These are phyloP conservation scores for Elaeagnus macrophylla DNA, from an alignment of 306 rosid species.

Conservation along the genomic window DNA sequence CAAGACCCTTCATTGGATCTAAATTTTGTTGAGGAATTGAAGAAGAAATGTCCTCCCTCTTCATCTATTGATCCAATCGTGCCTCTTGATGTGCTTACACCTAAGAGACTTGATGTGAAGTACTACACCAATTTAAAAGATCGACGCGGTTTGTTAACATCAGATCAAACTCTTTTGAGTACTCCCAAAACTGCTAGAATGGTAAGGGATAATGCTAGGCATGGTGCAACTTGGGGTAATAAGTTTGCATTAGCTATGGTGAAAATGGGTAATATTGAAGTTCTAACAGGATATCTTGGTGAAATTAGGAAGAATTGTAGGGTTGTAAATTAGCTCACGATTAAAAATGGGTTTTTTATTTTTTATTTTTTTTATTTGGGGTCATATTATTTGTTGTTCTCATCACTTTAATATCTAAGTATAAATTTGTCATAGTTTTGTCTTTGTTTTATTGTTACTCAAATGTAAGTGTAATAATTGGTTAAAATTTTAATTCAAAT, in stretches of 20 bases:
- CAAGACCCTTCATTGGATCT: conserved; percentile 41
- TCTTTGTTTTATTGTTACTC: no score
- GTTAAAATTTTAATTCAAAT: no score
- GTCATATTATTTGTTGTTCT: no score
- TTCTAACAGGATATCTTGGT: conserved; percentile 27
- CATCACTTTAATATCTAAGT: no score
- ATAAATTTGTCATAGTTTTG: no score
- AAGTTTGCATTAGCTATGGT: conserved; percentile 38
- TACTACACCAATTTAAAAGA: conserved; percentile 28
- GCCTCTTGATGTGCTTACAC: conserved; percentile 47
- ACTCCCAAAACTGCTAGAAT: conserved; percentile 19
- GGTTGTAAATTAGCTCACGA: conserved; percentile 18
- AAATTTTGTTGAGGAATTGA: conserved; percentile 11
- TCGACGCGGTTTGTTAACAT: conserved; percentile 9
- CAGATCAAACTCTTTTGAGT: conserved; percentile 41
- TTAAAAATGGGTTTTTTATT: no score
- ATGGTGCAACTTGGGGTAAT: conserved; percentile 9
- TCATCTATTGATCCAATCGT: background rate
- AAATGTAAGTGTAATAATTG: no score
- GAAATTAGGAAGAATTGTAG: conserved; percentile 47
- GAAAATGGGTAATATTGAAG: conserved; percentile 31
- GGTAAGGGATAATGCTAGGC: conserved; percentile 23
- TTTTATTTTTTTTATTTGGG: no score
- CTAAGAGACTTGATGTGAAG: conserved; percentile 30
- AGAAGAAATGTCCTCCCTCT: no score